Evolutionary conservation across 2,329 filamentous ascomycete species (phyloP).

Genomic region (Pseudogymnoascus sp.): DNA sequence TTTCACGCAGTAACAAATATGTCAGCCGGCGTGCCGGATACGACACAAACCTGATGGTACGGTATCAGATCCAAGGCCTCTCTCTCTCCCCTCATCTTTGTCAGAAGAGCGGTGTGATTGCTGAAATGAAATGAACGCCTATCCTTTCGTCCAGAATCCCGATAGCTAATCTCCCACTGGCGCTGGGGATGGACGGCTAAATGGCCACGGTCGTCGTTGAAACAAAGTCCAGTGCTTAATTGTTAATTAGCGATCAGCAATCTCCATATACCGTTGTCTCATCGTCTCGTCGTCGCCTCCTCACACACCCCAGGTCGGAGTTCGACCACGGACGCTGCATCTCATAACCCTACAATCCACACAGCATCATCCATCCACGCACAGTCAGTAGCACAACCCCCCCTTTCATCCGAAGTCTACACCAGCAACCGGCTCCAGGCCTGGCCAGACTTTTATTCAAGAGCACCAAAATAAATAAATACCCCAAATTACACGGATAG

Average conservation of each 20-base stretch:
- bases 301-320: not conserved
- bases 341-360: not conserved
- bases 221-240: conserved; percentile 1
- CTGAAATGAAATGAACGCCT: not conserved
- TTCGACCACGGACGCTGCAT: not conserved
- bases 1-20: not conserved
- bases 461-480: not conserved
- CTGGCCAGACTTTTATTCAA: not conserved
- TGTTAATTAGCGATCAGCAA: not conserved
- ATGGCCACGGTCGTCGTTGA: not conserved
- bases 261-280: not conserved
- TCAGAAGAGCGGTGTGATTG: not conserved
- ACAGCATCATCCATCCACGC: not conserved
- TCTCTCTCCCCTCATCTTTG: not conserved
- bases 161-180: conserved; percentile 5
- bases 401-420: not conserved
- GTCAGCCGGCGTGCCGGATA: not conserved
- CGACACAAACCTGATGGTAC: conserved; percentile 1
- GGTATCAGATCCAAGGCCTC: conserved; percentile 1
- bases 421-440: not conserved
- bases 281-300: not conserved
- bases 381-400: not conserved
- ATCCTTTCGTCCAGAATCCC: not conserved
- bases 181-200: not conserved
- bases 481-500: conserved; percentile 1